Evolutionary conservation across 2,329 filamentous ascomycete species (phyloP).

Genomic region (Xylariaceae sp.): DNA sequence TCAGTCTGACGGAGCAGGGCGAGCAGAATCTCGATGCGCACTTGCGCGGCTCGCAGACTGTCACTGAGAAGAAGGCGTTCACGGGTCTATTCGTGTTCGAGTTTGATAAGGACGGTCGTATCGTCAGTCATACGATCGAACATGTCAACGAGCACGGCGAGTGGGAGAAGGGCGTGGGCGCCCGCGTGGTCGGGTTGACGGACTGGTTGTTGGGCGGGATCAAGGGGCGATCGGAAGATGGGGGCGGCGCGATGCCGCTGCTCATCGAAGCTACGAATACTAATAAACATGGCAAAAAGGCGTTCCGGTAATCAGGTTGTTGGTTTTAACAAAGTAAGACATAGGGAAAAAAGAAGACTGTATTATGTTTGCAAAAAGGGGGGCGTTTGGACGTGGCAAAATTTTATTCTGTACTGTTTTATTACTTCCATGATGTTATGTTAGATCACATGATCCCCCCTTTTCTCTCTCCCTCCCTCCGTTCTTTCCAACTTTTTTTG

Average conservation of each 20-base stretch:
- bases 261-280: constrained; percentile 17
- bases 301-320: constrained; percentile 12
- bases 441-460: not conserved
- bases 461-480: not conserved
- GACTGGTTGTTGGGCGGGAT: constrained; percentile 90
- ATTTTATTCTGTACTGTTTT: not conserved
- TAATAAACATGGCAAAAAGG: constrained; percentile 12
- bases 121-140: constrained; percentile 88
- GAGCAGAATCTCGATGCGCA: constrained; percentile 34
- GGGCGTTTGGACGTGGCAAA: constrained; percentile 10
- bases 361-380: constrained; percentile 15
- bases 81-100: constrained; percentile 92
- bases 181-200: constrained; percentile 82
- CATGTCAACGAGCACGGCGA: constrained; percentile 78
- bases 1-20: constrained; percentile 28
- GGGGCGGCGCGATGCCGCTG: constrained; percentile 22
- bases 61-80: constrained; percentile 67
- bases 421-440: not conserved
- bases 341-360: not conserved
- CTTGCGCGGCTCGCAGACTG: constrained; percentile 36
- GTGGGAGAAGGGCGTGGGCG: constrained; percentile 74
- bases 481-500: not conserved
- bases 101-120: constrained; percentile 80
- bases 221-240: constrained; percentile 32
- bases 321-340: too few relatives aligned